Conservation (phyloP, 2,329 filamentous ascomycete species). For the Paecilomyces fulvus region DNA sequence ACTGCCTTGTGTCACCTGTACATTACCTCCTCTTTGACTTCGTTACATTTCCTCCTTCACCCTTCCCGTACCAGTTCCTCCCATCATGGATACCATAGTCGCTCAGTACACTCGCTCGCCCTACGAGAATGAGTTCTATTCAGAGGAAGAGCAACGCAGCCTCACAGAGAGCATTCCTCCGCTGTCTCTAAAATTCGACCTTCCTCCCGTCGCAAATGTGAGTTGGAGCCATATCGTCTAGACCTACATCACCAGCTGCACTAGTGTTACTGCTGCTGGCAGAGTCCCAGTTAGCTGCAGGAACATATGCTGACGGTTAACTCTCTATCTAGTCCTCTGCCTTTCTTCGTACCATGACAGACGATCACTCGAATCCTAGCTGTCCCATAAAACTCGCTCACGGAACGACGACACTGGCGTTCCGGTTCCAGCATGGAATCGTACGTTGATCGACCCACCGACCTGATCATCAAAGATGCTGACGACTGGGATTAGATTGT, state of each 20-base stretch:
- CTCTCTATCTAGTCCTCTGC: conserved; percentile 59
- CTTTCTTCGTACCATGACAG: conserved; percentile 93
- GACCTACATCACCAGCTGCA: background rate
- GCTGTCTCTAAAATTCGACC: conserved; percentile 85
- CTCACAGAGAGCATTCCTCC: conserved; percentile 62
- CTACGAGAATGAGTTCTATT: conserved; percentile 63
- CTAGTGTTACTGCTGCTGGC: background rate
- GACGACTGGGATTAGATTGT: conserved; percentile 54
- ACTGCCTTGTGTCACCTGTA: background rate
- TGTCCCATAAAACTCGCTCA: conserved; percentile 99
- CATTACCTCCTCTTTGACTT: conserved; percentile 6
- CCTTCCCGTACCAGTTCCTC: conserved; percentile 2
- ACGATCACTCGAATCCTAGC: conserved; percentile 92
- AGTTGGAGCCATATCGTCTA: conserved; percentile 22
- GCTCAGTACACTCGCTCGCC: conserved; percentile 79
- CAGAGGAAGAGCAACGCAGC: conserved; percentile 66
- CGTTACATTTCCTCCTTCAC: conserved; percentile 5
- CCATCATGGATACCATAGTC: conserved; percentile 81
- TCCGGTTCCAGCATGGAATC: conserved; percentile 96
- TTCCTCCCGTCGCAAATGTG: conserved; percentile 88
- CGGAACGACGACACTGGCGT: conserved; percentile 94
- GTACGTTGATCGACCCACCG: conserved; percentile 17
- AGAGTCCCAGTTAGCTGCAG: background rate
- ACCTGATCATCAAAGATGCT: background rate
- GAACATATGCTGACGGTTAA: background rate